A percentile compares a stretch with the other conserved stretches of the same genome.
phyloP scores from a whole-genome alignment of 306 rosid genomes.

The Inga oerstediana region DNA sequence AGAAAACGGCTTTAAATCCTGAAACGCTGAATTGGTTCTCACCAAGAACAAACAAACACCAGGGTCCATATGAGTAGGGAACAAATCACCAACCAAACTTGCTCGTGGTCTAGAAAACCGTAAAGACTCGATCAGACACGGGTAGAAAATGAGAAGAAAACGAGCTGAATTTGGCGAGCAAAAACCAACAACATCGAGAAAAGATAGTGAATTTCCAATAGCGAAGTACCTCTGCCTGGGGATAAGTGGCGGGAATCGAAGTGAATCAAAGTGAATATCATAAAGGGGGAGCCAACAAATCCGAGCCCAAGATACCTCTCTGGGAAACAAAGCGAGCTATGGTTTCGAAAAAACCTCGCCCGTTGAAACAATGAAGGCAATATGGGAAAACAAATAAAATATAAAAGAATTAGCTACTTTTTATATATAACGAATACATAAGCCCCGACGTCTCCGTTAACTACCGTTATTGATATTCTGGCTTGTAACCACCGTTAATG shows the following conservation, averaged over 20 bases:
- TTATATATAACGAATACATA: conserved; percentile 58
- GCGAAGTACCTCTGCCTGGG: conserved; percentile 58
- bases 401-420: neutral
- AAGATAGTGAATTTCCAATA: conserved; percentile 14
- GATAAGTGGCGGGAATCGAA: conserved; percentile 81
- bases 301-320: conserved; percentile 35
- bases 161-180: conserved; percentile 29
- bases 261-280: conserved; percentile 69
- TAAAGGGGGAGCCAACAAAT: conserved; percentile 42
- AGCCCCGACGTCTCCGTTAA: conserved; percentile 89
- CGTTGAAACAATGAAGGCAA: conserved; percentile 80
- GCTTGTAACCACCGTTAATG: conserved; percentile 47
- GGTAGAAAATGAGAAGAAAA: neutral
- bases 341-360: conserved; percentile 97
- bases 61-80: neutral
- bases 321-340: conserved; percentile 42
- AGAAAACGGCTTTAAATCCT: conserved; percentile 23
- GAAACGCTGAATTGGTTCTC: conserved; percentile 38
- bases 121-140: conserved; percentile 41
- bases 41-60: conserved; percentile 18
- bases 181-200: conserved; percentile 5
- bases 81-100: conserved; percentile 38
- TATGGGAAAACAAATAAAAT: conserved; percentile 16
- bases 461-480: conserved; percentile 50
- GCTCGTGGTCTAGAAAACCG: conserved; percentile 29